These are phyloP conservation scores for Nasturtium officinale DNA, from an alignment of 345 rosid genomes.

Conservation along the genomic window DNA sequence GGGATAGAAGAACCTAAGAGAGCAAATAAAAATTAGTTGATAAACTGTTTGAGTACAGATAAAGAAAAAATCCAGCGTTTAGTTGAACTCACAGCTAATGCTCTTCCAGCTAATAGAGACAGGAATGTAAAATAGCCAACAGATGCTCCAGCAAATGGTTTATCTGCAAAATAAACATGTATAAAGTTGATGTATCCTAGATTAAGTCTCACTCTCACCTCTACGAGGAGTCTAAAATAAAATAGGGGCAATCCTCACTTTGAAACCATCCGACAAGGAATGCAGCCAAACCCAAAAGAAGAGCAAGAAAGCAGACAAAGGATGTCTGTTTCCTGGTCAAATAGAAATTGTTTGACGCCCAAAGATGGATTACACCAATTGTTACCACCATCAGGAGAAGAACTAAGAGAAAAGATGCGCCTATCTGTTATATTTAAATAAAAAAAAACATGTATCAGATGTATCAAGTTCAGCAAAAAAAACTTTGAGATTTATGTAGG, in stretches of 20 bases:
- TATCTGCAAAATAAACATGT: slow-evolving; percentile 56
- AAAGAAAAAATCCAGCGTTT: slow-evolving; percentile 25
- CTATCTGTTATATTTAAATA: slow-evolving; percentile 63
- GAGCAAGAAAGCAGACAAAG: slow-evolving; percentile 87
- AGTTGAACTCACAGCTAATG: slow-evolving; percentile 72
- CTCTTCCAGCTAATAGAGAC: slow-evolving; percentile 96
- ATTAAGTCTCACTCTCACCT: neutral
- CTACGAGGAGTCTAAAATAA: slow-evolving; percentile 24
- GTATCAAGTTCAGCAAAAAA: slow-evolving; percentile 31
- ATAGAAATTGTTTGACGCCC: slow-evolving; percentile 99
- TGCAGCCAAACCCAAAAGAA: slow-evolving; percentile 97
- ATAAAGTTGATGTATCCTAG: slow-evolving; percentile 27
- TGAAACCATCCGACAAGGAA: slow-evolving; percentile 90
- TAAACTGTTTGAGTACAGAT: slow-evolving; percentile 7
- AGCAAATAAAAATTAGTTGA: neutral
- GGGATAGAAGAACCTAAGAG: slow-evolving; percentile 94
- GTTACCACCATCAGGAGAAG: slow-evolving; percentile 89
- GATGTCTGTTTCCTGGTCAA: slow-evolving; percentile 88
- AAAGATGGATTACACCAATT: slow-evolving; percentile 88
- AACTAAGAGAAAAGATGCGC: slow-evolving; percentile 86
- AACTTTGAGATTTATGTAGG: slow-evolving; percentile 23
- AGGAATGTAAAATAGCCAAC: slow-evolving; percentile 95
- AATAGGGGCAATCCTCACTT: slow-evolving; percentile 52
- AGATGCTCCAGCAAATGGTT: slow-evolving; percentile 98
- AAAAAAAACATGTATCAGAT: slow-evolving; percentile 40